phyloP scores from a whole-genome alignment of 2,329 filamentous ascomycete genomes.

The Trichophyton mentagrophytes region DNA sequence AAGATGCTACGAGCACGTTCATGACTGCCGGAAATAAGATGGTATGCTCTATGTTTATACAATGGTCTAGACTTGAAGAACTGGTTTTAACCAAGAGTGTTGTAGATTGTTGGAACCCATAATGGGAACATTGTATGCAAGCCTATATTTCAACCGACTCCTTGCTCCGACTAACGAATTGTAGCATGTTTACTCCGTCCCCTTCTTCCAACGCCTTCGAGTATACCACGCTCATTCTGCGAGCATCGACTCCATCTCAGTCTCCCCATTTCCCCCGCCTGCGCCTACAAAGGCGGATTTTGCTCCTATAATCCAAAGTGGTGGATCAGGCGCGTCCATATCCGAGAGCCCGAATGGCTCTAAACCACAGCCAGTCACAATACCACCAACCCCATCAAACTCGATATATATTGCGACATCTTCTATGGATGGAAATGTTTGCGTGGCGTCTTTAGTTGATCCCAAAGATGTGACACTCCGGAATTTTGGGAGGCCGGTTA shows the following conservation, averaged over 20 bases:
- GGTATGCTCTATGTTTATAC: constrained; percentile 40
- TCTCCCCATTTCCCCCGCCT: constrained; percentile 70
- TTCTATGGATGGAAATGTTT: constrained; percentile 91
- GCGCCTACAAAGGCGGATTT: constrained; percentile 22
- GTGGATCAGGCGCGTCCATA: constrained; percentile 5
- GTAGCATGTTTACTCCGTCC: constrained; percentile 74
- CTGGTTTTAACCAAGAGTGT: constrained; percentile 12
- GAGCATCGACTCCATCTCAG: constrained; percentile 76
- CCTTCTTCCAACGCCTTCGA: constrained; percentile 65
- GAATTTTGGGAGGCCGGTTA: constrained; percentile 86
- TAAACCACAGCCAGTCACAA: constrained; percentile 16
- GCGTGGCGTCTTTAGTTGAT: constrained; percentile 75
- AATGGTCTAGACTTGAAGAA: neutral
- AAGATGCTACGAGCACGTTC: constrained; percentile 86
- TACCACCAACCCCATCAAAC: constrained; percentile 70
- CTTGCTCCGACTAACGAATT: constrained; percentile 18
- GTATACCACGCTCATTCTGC: constrained; percentile 88
- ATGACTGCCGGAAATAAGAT: constrained; percentile 91
- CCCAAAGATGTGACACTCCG: constrained; percentile 79
- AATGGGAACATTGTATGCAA: constrained; percentile 81
- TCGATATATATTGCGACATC: constrained; percentile 88
- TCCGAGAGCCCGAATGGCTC: constrained; percentile 16
- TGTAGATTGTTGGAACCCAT: constrained; percentile 78
- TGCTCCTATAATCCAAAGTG: neutral
- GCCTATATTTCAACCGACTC: neutral